phyloP scores from a whole-genome alignment of 805 yeast species.

The Schwanniomyces pseudopolymorphus region DNA sequence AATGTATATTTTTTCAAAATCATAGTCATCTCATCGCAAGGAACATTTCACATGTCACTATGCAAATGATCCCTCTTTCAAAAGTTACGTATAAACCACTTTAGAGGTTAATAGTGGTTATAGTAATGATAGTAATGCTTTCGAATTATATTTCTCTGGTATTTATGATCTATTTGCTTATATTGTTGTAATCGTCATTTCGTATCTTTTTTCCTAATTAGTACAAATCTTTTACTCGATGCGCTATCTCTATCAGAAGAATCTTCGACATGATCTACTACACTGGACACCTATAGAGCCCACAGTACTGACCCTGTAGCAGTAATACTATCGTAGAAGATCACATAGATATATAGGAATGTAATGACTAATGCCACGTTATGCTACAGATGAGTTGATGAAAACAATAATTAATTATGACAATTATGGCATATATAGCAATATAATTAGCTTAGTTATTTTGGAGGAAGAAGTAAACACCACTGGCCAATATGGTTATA shows the following conservation, averaged over 20 bases:
- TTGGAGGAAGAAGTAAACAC: constrained; percentile 37
- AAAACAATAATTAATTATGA: not conserved
- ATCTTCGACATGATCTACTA: not conserved
- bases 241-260: not conserved
- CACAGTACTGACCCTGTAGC: too few species aligned
- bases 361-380: too few species aligned
- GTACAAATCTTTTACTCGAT: not conserved
- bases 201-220: not conserved
- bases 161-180: too few species aligned
- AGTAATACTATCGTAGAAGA: too few species aligned
- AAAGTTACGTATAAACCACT: too few species aligned
- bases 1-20: too few species aligned
- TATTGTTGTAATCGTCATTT: not conserved
- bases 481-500: constrained; percentile 40
- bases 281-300: not conserved
- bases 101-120: too few species aligned
- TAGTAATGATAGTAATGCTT: not conserved
- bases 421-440: not conserved
- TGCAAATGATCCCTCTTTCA: not conserved
- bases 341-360: too few species aligned
- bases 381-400: not conserved
- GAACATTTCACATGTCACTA: not conserved
- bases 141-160: too few species aligned
- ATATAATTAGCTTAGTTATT: constrained; percentile 2
- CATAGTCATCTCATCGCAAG: not conserved